Percentiles rank a stretch among this genome's conserved stretches.
Evolutionary conservation across 202 grass and related monocot genomes (phyloP).

Genomic region (Sporobolus alterniflorus): DNA sequence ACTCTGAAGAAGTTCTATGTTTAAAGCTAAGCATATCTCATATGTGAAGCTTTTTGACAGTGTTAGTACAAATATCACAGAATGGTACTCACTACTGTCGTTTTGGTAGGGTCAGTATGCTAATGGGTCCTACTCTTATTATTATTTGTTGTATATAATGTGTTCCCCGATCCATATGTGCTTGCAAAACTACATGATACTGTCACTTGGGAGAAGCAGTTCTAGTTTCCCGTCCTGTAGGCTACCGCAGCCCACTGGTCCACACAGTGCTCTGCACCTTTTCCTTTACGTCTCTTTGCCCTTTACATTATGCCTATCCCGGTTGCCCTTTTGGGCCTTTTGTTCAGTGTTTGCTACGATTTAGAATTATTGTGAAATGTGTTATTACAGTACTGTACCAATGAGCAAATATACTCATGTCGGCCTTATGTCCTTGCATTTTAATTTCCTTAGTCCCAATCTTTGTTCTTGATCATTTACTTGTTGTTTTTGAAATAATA

Average conservation of each 20-base stretch:
- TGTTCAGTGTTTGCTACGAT: conserved; percentile 14
- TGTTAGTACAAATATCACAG: conserved; percentile 37
- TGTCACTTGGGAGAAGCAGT: conserved; percentile 50
- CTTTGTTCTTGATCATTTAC: neutral
- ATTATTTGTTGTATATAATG: conserved; percentile 3
- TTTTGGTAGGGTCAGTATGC: conserved; percentile 32
- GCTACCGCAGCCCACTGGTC: conserved; percentile 32
- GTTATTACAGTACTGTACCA: neutral
- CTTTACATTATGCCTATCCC: conserved; percentile 53
- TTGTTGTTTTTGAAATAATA: neutral
- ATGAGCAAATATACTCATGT: neutral
- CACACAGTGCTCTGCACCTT: conserved; percentile 52
- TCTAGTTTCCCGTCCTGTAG: conserved; percentile 19
- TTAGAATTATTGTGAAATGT: conserved; percentile 13
- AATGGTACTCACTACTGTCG: conserved; percentile 30
- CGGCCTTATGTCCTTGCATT: neutral
- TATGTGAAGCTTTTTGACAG: conserved; percentile 12
- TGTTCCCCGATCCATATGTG: conserved; percentile 48
- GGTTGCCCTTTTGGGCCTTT: conserved; percentile 40
- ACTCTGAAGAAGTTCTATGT: neutral
- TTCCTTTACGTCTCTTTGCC: conserved; percentile 52
- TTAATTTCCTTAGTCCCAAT: conserved; percentile 12
- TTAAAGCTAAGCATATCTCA: neutral
- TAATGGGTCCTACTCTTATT: neutral
- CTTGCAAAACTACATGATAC: conserved; percentile 49